Evolutionary conservation across 1,284 basidiomycete species (phyloP), one percentile per base, ranked within the genome.

Genomic region (Microbotryum lychnidis-dioicae): DNA sequence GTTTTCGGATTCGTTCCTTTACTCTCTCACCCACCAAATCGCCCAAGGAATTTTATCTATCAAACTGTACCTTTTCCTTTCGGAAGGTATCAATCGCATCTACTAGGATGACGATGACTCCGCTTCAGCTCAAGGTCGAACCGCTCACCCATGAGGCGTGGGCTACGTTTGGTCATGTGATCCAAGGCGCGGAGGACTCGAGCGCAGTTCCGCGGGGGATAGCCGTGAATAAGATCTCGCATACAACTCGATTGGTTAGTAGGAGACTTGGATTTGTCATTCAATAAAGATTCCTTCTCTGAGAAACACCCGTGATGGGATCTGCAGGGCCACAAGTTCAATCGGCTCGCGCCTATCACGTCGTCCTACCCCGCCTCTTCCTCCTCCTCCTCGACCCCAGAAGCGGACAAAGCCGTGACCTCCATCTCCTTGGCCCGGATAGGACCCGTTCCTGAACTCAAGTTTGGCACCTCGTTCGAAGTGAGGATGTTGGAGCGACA

Each of bases 401-500:
- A 20, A 2, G 16, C 50, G 18, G 50, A 33, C 6, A 14, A 44
- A 14, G 37, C 56, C 7, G 16, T 25, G 18, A 58, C 49, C 7
- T 31, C 49, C 47, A 58, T 51, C 37, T 37, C 48, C 4, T 21
- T 58, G 33, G 51, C 51, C 10, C 49, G 56, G 1, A 45, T 58
- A 31, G 56, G 56, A 16, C 56, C 56, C 20, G 31, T 37, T 10
- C 21, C 21, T 20, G 49, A 37, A 6, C 23, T 52, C 18, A 44
- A 45, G 20, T 42, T 42, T 14, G 56, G 56, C 27, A 33, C 29
- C 2, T 20, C 33, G n/a, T 58, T 58, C 50, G 37, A 51, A 21
- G 56, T 58, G 33, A 50, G 50, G 16, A 58, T 58, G 56, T n/a
- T 58, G 21, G 56, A 58, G 23, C 29, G 56, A 9, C 56, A 58